Evolutionary conservation across 2,329 filamentous ascomycete genomes (phyloP).

Genomic region (Diaporthe eres): DNA sequence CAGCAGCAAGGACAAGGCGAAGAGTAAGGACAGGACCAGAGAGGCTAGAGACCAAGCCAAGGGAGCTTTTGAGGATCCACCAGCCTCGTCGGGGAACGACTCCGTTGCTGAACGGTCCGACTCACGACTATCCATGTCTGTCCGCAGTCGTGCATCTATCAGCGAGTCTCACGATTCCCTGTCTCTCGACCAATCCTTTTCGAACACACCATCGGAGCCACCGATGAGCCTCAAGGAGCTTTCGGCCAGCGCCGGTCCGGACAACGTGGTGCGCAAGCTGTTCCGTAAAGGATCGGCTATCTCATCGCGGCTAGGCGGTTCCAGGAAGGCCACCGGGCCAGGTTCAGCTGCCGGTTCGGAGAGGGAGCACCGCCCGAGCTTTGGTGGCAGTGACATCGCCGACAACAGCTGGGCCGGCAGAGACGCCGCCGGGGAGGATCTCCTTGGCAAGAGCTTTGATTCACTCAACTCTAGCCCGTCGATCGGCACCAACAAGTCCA

Average conservation of each 20-base stretch:
- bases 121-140: slow-evolving; percentile 48
- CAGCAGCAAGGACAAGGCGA: slow-evolving; percentile 57
- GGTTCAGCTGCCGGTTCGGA: slow-evolving; percentile 69
- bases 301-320: slow-evolving; percentile 67
- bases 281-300: slow-evolving; percentile 78
- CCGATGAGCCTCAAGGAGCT: slow-evolving; percentile 59
- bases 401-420: slow-evolving; percentile 57
- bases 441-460: slow-evolving; percentile 67
- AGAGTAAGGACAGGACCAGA: slow-evolving; percentile 54
- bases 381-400: slow-evolving; percentile 64
- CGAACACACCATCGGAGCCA: slow-evolving; percentile 70
- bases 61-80: slow-evolving; percentile 21
- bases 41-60: slow-evolving; percentile 51
- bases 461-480: slow-evolving; percentile 70
- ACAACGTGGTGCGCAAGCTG: slow-evolving; percentile 72
- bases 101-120: slow-evolving; percentile 48
- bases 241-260: slow-evolving; percentile 54
- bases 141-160: slow-evolving; percentile 40
- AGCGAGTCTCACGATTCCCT: slow-evolving; percentile 72
- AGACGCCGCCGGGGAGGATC: slow-evolving; percentile 58
- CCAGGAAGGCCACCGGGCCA: slow-evolving; percentile 62
- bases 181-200: slow-evolving; percentile 67
- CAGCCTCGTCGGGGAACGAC: slow-evolving; percentile 37
- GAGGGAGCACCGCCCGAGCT: slow-evolving; percentile 61
- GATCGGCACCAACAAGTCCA: slow-evolving; percentile 64